Evolutionary conservation across 176 grass and related monocot species (phyloP).

Genomic region (Cymbopogon citratus): DNA sequence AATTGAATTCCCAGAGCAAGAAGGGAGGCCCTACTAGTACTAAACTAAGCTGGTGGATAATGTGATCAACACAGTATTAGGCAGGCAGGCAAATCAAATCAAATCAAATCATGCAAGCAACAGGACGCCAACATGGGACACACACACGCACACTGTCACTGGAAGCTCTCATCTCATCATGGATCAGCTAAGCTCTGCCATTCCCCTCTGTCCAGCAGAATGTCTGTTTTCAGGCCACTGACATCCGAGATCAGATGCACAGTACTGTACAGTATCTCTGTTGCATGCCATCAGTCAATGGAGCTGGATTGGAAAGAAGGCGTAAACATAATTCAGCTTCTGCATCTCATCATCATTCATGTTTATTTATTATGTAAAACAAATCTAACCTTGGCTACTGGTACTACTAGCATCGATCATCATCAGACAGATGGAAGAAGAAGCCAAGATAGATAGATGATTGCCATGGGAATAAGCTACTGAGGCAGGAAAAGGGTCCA

Average conservation of each 20-base stretch:
- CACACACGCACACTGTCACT: not conserved
- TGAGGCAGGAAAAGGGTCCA: not conserved
- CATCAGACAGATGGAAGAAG: not conserved
- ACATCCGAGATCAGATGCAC: not conserved
- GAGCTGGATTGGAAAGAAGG: not conserved
- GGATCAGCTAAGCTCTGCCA: not conserved
- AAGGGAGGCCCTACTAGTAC: not conserved
- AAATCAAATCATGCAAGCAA: constrained; percentile 24
- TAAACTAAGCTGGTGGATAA: constrained; percentile 38
- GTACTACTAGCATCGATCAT: not conserved
- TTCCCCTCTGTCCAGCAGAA: not conserved
- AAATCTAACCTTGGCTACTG: not conserved
- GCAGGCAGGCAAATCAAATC: not conserved
- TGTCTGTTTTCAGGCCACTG: not conserved
- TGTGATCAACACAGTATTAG: not conserved
- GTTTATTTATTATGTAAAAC: not conserved
- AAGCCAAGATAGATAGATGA: not conserved
- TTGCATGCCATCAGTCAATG: not conserved
- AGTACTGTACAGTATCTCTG: not conserved
- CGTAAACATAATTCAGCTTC: not conserved
- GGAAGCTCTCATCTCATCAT: not conserved
- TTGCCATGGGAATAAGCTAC: no score
- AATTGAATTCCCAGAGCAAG: not conserved
- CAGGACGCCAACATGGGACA: not conserved
- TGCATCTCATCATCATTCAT: not conserved